Evolutionary conservation across 2,329 filamentous ascomycete species (phyloP), one percentile per base, ranked within the genome.

Genomic region (Fusarium dlaminii): DNA sequence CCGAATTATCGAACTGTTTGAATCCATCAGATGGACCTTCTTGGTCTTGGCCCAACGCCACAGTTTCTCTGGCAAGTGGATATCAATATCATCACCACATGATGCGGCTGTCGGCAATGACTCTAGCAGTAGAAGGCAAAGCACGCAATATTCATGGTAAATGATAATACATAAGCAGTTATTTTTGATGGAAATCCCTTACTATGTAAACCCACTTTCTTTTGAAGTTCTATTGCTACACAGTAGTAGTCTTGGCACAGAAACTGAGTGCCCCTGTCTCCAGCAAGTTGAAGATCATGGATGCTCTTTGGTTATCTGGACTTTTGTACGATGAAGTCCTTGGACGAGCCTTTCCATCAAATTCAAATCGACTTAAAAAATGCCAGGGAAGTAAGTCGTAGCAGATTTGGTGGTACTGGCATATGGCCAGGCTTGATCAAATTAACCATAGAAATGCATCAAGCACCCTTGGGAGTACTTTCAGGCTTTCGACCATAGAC

Each of bases 401-500:
- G 30, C 10, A 20, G 15, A 18, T 5, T 29, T 8, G 8, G 34
- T 12, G 15, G 34, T 22, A 29, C 8, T 54, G 32, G 1, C 10
- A 54, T 54, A 22, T 27, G 20, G n/a, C 34, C 4, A 8, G 20
- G 14, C 51, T 36, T 36, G 7, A 18, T 39, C 24, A 29, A 17
- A 55, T 18, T 39, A 3, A 29, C 11, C 20, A 29, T 7, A 24
- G n/a, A 24, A 24, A 24, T 27, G 36, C 1, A 37, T 36, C 34
- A 65, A 40, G 43, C 27, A 15, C 29, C 8, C 6, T 22, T 40
- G 4, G 29, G 17, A 9, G 7, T 27, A n/a, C 22, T 30, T 37
- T 55, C 55, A 5, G 69, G 64, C 43, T 71, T 76, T 32, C 62
- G 64, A 15, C 74, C 74, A 52, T 66, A 73, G 5, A 66, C 64